Base-by-base conservation (phyloP, 257 asterid genomes). In the Craterostigma plantagineum region DNA sequence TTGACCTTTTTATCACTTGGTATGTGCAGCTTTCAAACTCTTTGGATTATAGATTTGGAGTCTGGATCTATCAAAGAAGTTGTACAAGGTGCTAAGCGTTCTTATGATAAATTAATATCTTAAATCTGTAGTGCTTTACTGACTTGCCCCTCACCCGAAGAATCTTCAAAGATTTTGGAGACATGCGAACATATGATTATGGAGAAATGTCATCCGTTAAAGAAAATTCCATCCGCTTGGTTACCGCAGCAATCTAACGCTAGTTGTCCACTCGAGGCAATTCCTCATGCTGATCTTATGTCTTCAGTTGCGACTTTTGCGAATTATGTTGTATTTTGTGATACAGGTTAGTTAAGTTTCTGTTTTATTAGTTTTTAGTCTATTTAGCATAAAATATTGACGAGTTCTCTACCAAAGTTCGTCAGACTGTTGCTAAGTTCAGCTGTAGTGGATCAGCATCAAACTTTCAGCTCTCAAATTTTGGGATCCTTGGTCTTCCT, bases 401-500 rank as follows among this genome's bases (percentile, higher is more conserved):
- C 46, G 44, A 47, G 62, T 47, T 60, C 33, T 55, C 38, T 49
- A 16, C 57, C 70, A 74, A 70, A 87, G 97, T 68, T 76, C 75
- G 81, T 58, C 85, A 76, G 85, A 62, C 49, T 57, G 75, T 79
- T 34, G 63, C 65, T 48, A 78, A 72, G 69, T 62, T 76, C 52
- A 46, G 68, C 51, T 40, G 54, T 38, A 73, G 53, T 43, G 85
- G 73, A 42, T 54, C 62, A 38, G 49, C 67, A 41, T 56, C 76
- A 46, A 61, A 62, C 68, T 69, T 76, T 47, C 73, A 46, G 17
- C 66, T 76, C 45, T 78, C 92, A 39, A 82, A 82, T 59, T 82
- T 87, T 45, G 80, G 76, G 34, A 35, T 53, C 62, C 77, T 87
- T 58, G 97, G 97, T 52, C 72, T 87, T 60, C 95, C 97, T 47